phyloP scores from a whole-genome alignment of 345 rosid species.

The Pistacia atlantica region DNA sequence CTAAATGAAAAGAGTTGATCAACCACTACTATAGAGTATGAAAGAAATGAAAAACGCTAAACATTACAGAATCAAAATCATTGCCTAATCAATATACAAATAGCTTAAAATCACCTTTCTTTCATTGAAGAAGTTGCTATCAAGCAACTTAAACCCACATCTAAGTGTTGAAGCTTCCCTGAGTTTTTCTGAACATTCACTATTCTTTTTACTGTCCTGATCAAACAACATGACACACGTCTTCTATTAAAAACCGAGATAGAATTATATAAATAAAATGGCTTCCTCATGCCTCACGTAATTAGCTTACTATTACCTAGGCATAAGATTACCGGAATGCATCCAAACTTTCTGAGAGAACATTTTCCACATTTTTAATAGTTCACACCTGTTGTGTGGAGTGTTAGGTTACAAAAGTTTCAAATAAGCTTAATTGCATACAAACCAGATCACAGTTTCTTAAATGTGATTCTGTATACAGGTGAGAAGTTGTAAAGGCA shows the following conservation, averaged over 20 bases:
- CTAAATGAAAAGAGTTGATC: slow-evolving; percentile 22
- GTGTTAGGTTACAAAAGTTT: neutral
- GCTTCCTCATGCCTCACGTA: neutral
- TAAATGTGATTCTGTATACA: neutral
- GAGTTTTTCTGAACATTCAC: slow-evolving; percentile 30
- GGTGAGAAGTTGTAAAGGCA: neutral
- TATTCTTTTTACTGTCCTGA: slow-evolving; percentile 49
- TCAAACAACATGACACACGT: slow-evolving; percentile 23
- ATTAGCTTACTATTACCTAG: slow-evolving; percentile 34
- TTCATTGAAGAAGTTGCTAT: slow-evolving; percentile 67
- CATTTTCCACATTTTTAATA: slow-evolving; percentile 35
- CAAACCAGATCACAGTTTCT: neutral
- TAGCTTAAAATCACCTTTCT: slow-evolving; percentile 44
- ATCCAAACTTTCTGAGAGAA: slow-evolving; percentile 35
- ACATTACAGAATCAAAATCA: slow-evolving; percentile 10
- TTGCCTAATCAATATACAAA: neutral
- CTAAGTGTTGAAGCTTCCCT: slow-evolving; percentile 41
- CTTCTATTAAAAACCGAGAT: neutral
- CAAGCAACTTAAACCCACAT: slow-evolving; percentile 50
- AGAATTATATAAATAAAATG: neutral
- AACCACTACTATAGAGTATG: neutral
- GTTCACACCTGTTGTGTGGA: slow-evolving; percentile 33
- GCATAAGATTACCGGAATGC: slow-evolving; percentile 23
- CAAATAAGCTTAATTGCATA: neutral
- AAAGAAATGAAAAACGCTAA: neutral